A percentile compares a stretch with the other conserved stretches of the same genome.
phyloP scores from a whole-genome alignment of 2,329 filamentous ascomycete genomes.

The Cucurbitaria berberidis region DNA sequence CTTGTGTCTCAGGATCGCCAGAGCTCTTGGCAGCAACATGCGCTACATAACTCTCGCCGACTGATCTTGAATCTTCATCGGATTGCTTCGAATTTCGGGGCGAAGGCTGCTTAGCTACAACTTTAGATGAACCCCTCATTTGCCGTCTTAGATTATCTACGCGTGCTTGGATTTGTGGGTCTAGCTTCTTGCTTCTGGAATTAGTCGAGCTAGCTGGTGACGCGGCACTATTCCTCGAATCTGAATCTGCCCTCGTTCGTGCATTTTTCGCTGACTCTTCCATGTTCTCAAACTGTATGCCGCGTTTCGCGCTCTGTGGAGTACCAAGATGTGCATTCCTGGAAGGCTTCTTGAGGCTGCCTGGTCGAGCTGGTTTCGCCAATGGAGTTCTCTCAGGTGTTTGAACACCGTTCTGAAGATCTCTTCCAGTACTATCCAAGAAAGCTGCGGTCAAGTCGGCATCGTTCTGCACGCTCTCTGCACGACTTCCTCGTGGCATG shows the following conservation, averaged over 20 bases:
- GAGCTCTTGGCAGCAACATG: not conserved
- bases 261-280: not conserved
- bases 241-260: not conserved
- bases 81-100: not conserved
- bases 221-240: not conserved
- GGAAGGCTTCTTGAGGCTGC: constrained; percentile 17
- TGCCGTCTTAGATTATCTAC: not conserved
- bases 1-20: not conserved
- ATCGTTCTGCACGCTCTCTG: not conserved
- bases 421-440: constrained; percentile 5
- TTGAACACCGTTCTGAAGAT: not conserved
- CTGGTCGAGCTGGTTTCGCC: constrained; percentile 6
- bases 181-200: not conserved
- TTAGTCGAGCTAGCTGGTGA: not conserved
- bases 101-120: not conserved
- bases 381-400: constrained; percentile 1
- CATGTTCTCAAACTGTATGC: not conserved
- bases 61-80: not conserved
- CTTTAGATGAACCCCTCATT: not conserved
- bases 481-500: not conserved
- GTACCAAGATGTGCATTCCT: constrained; percentile 2
- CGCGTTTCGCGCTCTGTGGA: constrained; percentile 4
- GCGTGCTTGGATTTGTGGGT: constrained; percentile 2
- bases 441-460: constrained; percentile 13
- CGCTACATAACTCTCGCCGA: not conserved